phyloP scores from a whole-genome alignment of 371 early-diverging fungal genomes.

The Mortierella sp. region DNA sequence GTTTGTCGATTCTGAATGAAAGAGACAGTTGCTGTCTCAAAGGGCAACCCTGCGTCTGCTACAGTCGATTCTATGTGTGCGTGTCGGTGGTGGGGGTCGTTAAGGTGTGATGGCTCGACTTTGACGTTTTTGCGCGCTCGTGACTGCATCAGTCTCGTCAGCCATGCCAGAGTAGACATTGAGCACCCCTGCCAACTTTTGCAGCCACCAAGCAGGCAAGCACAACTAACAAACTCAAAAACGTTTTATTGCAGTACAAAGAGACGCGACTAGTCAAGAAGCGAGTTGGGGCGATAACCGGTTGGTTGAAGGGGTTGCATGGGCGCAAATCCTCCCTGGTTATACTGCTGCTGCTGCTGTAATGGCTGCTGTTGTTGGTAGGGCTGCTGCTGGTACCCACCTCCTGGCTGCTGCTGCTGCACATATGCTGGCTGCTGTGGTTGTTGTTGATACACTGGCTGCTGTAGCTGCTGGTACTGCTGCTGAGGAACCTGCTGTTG shows the following conservation, averaged over 20 bases:
- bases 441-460: slow-evolving; percentile 21
- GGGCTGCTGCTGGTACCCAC: slow-evolving; percentile 20
- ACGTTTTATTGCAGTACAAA: not conserved
- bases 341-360: slow-evolving; percentile 36
- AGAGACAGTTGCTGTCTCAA: too few relatives aligned
- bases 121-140: too few relatives aligned
- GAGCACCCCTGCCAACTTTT: not conserved
- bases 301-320: slow-evolving; percentile 24
- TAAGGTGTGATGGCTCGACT: too few relatives aligned
- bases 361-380: slow-evolving; percentile 31
- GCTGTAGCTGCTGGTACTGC: slow-evolving; percentile 19
- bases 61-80: too few relatives aligned
- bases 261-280: slow-evolving; percentile 30
- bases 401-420: slow-evolving; percentile 25
- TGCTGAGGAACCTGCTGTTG: slow-evolving; percentile 31
- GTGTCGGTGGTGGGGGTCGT: too few relatives aligned
- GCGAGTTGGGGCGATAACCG: slow-evolving; percentile 30
- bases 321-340: slow-evolving; percentile 31
- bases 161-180: too few relatives aligned
- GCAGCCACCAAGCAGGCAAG: too few relatives aligned
- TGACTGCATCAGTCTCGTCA: too few relatives aligned
- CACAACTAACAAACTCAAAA: not conserved
- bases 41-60: too few relatives aligned
- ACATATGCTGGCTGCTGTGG: slow-evolving; percentile 12
- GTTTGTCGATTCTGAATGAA: too few relatives aligned